phyloP scores from a whole-genome alignment of 2,329 filamentous ascomycete genomes.

The Cercospora sesami region DNA sequence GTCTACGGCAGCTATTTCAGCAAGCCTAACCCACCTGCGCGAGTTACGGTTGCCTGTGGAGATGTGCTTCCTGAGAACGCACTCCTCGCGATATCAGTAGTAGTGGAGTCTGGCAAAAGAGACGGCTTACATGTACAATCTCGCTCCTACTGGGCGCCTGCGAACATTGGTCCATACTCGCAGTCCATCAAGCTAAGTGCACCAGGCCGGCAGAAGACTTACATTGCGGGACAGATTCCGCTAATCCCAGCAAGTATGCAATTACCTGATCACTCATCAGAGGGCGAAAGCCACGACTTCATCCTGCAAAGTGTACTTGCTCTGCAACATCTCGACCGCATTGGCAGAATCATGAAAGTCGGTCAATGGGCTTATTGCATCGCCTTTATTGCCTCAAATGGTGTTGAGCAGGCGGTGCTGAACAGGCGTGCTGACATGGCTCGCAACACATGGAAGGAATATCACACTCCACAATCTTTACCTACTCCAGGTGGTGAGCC shows the following conservation, averaged over 20 bases:
- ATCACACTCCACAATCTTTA: slow-evolving; percentile 17
- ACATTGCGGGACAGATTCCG: slow-evolving; percentile 88
- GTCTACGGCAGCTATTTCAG: slow-evolving; percentile 75
- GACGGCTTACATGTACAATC: slow-evolving; percentile 82
- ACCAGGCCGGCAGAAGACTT: slow-evolving; percentile 49
- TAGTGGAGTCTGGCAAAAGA: slow-evolving; percentile 40
- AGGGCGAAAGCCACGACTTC: slow-evolving; percentile 20
- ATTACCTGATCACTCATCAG: slow-evolving; percentile 41
- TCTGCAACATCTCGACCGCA: slow-evolving; percentile 85
- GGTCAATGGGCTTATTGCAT: slow-evolving; percentile 74
- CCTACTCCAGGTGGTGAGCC: slow-evolving; percentile 18
- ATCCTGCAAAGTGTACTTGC: slow-evolving; percentile 66
- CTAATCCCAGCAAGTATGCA: slow-evolving; percentile 78
- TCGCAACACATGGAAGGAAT: slow-evolving; percentile 47
- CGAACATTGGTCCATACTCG: slow-evolving; percentile 96
- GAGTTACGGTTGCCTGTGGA: slow-evolving; percentile 80
- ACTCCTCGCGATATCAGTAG: slow-evolving; percentile 61
- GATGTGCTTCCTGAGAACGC: slow-evolving; percentile 60
- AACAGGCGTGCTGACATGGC: slow-evolving; percentile 11
- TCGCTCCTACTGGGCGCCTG: slow-evolving; percentile 93
- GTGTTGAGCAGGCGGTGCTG: slow-evolving; percentile 36
- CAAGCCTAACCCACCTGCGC: slow-evolving; percentile 76
- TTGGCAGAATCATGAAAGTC: slow-evolving; percentile 70
- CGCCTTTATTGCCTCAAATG: slow-evolving; percentile 63
- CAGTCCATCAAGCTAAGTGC: slow-evolving; percentile 68